phyloP scores from a whole-genome alignment of 2,329 filamentous ascomycete genomes.

The Ploettnerulaceae sp. region DNA sequence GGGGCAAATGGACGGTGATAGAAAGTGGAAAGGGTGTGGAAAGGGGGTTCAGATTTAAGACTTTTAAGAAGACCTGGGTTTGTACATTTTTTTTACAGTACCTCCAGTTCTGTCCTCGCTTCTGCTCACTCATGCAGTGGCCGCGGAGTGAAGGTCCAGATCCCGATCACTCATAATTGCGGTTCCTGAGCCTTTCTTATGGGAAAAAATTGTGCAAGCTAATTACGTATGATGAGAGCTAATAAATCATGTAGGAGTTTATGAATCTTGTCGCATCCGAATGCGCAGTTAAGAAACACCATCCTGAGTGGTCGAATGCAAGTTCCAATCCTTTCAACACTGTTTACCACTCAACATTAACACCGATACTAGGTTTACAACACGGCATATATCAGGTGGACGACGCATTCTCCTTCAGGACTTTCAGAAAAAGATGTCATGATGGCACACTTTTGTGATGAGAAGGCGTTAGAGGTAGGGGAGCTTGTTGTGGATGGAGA shows the following conservation, averaged over 20 bases:
- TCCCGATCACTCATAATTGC: no score
- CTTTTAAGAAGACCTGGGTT: conserved; percentile 62
- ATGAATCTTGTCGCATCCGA: conserved; percentile 68
- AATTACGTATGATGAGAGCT: not conserved
- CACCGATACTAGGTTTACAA: conserved; percentile 55
- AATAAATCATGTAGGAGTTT: conserved; percentile 52
- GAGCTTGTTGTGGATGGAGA: conserved; percentile 37
- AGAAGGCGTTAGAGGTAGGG: conserved; percentile 50
- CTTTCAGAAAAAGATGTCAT: conserved; percentile 59
- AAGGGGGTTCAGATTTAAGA: conserved; percentile 59
- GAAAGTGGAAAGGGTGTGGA: conserved; percentile 51
- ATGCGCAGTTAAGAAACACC: conserved; percentile 64
- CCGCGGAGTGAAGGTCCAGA: not conserved
- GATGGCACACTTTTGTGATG: conserved; percentile 60
- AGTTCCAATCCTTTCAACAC: conserved; percentile 22
- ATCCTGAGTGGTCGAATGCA: conserved; percentile 74
- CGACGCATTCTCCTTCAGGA: conserved; percentile 62
- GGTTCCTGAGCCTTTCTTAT: not conserved
- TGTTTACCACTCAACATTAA: not conserved
- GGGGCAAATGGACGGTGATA: conserved; percentile 46
- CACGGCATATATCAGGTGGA: conserved; percentile 66
- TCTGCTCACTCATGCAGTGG: not conserved
- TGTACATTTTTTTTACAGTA: conserved; percentile 21
- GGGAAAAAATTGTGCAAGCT: not conserved
- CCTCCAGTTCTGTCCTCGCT: not conserved